Evolutionary conservation across 2,329 filamentous ascomycete genomes (phyloP).

Genomic region (Arthrobotrys pseudoclavata): DNA sequence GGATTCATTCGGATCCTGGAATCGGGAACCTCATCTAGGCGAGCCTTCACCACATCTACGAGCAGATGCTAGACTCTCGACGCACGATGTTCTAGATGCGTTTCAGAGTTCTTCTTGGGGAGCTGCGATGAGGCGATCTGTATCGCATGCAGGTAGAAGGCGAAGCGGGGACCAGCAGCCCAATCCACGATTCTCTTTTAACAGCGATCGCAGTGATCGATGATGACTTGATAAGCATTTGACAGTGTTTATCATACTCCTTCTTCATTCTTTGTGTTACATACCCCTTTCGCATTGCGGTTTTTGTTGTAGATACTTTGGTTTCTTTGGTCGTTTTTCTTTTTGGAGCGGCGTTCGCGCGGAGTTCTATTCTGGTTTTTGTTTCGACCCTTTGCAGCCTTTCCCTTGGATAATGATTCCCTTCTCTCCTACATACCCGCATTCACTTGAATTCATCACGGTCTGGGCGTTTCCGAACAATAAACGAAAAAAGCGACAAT

Average conservation of each 20-base stretch:
- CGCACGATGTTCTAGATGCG: slow-evolving; percentile 62
- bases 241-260: slow-evolving; percentile 15
- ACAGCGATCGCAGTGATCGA: slow-evolving; percentile 49
- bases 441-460: slow-evolving; percentile 31
- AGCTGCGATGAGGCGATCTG: slow-evolving; percentile 59
- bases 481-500: slow-evolving; percentile 52
- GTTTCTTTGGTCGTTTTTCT: slow-evolving; percentile 3
- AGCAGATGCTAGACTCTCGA: slow-evolving; percentile 58
- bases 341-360: slow-evolving; percentile 30
- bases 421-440: slow-evolving; percentile 35
- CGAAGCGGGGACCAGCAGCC: slow-evolving; percentile 45
- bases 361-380: slow-evolving; percentile 44
- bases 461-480: slow-evolving; percentile 48
- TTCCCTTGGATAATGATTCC: slow-evolving; percentile 45
- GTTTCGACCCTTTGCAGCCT: slow-evolving; percentile 27
- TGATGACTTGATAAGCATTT: slow-evolving; percentile 35
- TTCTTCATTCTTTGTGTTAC: slow-evolving; percentile 26
- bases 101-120: slow-evolving; percentile 61
- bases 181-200: slow-evolving; percentile 54
- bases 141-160: slow-evolving; percentile 44
- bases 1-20: slow-evolving; percentile 40
- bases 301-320: slow-evolving; percentile 50
- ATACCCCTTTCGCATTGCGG: slow-evolving; percentile 20
- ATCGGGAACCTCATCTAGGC: slow-evolving; percentile 38
- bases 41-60: slow-evolving; percentile 43